Percentiles rank a stretch among this genome's conserved stretches.
These are phyloP conservation scores for Starmerella cellae DNA, from an alignment of 805 yeast species.

Conservation along the genomic window DNA sequence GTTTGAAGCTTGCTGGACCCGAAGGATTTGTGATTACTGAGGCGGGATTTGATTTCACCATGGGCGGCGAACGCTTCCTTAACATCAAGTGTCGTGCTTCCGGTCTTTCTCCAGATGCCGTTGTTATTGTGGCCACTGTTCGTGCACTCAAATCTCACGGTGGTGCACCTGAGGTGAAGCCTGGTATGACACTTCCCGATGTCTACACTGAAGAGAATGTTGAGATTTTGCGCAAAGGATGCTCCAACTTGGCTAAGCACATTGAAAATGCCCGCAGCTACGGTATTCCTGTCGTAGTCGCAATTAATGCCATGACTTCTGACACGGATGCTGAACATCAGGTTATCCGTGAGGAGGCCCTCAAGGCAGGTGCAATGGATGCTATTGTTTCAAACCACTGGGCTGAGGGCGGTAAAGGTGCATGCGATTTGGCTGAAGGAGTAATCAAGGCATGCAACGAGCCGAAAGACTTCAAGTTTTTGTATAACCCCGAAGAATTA, in stretches of 20 bases:
- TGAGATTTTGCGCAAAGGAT: conserved; percentile 63
- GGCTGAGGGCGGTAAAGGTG: conserved; percentile 92
- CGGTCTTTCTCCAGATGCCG: conserved; percentile 76
- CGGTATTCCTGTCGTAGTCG: conserved; percentile 88
- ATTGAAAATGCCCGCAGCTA: conserved; percentile 71
- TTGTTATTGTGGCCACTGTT: conserved; percentile 89
- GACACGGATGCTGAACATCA: conserved; percentile 73
- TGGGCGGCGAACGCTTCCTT: conserved; percentile 97
- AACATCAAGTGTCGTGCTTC: conserved; percentile 91
- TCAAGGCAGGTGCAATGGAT: conserved; percentile 83
- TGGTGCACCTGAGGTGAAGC: conserved; percentile 93
- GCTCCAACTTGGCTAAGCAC: conserved; percentile 81
- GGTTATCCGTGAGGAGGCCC: conserved; percentile 63
- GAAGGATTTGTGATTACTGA: conserved; percentile 87
- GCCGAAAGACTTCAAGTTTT: conserved; percentile 35
- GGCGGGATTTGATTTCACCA: conserved; percentile 96
- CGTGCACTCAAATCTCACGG: conserved; percentile 96
- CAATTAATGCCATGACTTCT: conserved; percentile 74
- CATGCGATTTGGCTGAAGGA: conserved; percentile 68
- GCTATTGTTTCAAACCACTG: conserved; percentile 88
- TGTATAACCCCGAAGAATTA: conserved; percentile 53
- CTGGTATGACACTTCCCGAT: conserved; percentile 74
- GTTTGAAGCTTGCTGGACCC: conserved; percentile 74
- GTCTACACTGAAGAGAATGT: conserved; percentile 73
- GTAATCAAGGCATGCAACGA: conserved; percentile 48